Percentiles rank a stretch among this genome's conserved stretches.
phyloP scores from a whole-genome alignment of 345 rosid genomes.

The Aquilaria sinensis region DNA sequence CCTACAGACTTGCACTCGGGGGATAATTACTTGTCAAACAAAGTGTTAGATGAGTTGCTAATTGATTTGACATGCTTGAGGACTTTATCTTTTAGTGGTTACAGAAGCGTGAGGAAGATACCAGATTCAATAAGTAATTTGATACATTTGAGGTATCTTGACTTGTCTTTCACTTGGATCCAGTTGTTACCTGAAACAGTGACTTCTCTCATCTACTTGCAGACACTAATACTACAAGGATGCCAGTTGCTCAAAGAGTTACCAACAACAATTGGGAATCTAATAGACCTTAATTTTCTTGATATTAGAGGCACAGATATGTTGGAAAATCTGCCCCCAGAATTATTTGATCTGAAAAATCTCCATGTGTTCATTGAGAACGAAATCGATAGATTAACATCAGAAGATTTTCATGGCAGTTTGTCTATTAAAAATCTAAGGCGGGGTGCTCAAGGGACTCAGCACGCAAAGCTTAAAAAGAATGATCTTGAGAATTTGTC shows the following conservation, averaged over 20 bases:
- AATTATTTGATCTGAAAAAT: too few relatives aligned
- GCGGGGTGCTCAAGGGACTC: too few relatives aligned
- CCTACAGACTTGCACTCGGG: conserved; percentile 20
- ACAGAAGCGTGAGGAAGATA: conserved; percentile 9
- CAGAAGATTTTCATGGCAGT: background rate
- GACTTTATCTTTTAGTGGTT: conserved; percentile 30
- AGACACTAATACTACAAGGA: conserved; percentile 21
- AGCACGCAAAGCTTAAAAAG: too few relatives aligned
- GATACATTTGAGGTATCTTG: conserved; percentile 27
- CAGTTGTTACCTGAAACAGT: conserved; percentile 25
- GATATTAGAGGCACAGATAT: conserved; percentile 3
- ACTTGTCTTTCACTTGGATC: conserved; percentile 24
- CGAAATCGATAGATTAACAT: too few relatives aligned
- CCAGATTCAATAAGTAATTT: conserved; percentile 27
- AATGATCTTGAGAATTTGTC: too few relatives aligned
- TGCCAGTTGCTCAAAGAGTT: background rate
- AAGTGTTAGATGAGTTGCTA: conserved; percentile 5
- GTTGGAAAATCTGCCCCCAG: background rate
- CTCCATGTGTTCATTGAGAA: too few relatives aligned
- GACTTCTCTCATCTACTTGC: conserved; percentile 22
- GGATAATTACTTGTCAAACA: background rate
- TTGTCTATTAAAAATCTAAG: too few relatives aligned
- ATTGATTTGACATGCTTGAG: conserved; percentile 23
- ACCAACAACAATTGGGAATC: background rate
- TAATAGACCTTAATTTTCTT: background rate